A percentile compares a stretch with the other conserved stretches of the same genome.
phyloP scores from a whole-genome alignment of 2,329 filamentous ascomycete genomes.

The Fusarium transvaalense region DNA sequence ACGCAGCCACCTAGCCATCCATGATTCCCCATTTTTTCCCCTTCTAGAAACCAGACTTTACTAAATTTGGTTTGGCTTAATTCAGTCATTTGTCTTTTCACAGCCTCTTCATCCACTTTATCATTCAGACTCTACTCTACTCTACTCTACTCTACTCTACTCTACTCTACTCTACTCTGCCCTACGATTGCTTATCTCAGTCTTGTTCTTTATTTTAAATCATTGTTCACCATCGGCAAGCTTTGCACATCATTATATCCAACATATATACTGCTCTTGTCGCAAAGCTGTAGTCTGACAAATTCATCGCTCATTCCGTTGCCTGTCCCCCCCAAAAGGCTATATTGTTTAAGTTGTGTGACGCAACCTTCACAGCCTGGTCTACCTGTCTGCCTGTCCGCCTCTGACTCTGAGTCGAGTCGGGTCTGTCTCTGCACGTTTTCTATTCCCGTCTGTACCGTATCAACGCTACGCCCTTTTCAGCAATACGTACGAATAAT shows the following conservation, averaged over 20 bases:
- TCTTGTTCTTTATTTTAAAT: neutral
- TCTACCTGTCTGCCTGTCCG: conserved; percentile 7
- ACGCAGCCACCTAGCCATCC: conserved; percentile 16
- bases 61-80: neutral
- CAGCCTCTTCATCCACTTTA: conserved; percentile 15
- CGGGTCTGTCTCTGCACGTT: conserved; percentile 8
- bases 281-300: neutral
- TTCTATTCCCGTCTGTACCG: conserved; percentile 22
- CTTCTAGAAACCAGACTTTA: conserved; percentile 37
- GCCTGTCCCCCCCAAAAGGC: neutral
- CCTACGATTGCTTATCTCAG: neutral
- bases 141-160: neutral
- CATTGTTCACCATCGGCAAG: neutral
- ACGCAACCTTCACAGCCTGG: conserved; percentile 39
- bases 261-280: too few relatives aligned
- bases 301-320: neutral
- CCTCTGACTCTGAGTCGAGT: conserved; percentile 6
- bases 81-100: conserved; percentile 14
- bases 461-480: conserved; percentile 29
- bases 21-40: conserved; percentile 17
- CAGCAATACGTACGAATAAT: conserved; percentile 41
- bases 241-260: neutral
- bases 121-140: conserved; percentile 4
- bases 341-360: conserved; percentile 27
- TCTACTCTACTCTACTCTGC: too few relatives aligned